Evolutionary conservation across 2,329 filamentous ascomycete species (phyloP), one percentile per base, ranked within the genome.

Genomic region (Westerdykella sp.): DNA sequence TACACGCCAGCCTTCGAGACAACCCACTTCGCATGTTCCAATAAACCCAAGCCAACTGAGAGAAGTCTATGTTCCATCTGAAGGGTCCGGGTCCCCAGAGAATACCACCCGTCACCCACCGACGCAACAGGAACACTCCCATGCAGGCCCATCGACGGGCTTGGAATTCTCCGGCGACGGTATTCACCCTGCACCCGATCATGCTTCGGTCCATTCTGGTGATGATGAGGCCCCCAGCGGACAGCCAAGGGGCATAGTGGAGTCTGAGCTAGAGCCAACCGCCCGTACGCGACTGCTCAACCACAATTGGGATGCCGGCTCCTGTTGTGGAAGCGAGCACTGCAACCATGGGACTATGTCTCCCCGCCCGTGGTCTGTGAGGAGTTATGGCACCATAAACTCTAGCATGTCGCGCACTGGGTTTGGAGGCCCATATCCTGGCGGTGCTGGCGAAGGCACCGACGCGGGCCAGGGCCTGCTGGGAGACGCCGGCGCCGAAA

Each of bases 321-420:
- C 59, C 22, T 55, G 54, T 22, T 62, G 54, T 40, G 65, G 62
- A 14, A 56, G 54, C 11, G 54, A 60, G n/a, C 49, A 60, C 32
- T 87, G 83, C 70, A 75, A 77, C 55, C 84, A 93, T 68, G 87
- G 86, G 54, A 85, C 85, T 13, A 87, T 90, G 59, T 88, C 85
- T 35, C 83, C 85, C 1, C 72, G 80, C 31, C 76, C 84, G 0
- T 69, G 68, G 37, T 79, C 76, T 39, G 73, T 75, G 4, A 62
- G 67, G 42, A 71, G 68, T 42, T 71, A 75, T 73, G 69, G 76
- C 68, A 76, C 70, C 53, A 72, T 83, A 53, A 51, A 57, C 62
- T 65, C 63, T 15, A 51, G 57, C n/a, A 47, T 42, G 14, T 52
- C 45, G 32, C 42, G 46, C 45, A 49, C 60, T 39, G 69, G 67